Evolutionary conservation across 2,329 filamentous ascomycete genomes (phyloP).

Genomic region (Monosporascus sp.): DNA sequence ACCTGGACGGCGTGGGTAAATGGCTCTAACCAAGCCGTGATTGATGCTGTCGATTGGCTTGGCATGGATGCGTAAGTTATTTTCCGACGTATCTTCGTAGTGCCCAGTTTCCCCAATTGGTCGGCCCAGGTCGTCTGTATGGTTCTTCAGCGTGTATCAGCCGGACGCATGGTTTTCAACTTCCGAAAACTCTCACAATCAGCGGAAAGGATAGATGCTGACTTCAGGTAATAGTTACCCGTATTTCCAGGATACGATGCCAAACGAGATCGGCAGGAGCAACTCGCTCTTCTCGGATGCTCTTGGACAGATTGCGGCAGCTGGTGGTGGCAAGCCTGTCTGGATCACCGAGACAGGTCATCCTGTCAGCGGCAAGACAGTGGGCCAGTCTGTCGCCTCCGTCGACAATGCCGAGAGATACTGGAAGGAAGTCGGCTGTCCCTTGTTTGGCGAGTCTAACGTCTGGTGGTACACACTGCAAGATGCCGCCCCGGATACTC

Average conservation of each 20-base stretch:
- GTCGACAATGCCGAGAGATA: slow-evolving; percentile 67
- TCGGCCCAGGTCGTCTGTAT: no score
- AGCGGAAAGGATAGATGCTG: no score
- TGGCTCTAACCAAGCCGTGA: slow-evolving; percentile 62
- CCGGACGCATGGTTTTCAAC: no score
- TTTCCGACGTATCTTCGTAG: no score
- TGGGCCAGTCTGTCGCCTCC: slow-evolving; percentile 58
- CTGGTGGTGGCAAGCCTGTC: slow-evolving; percentile 61
- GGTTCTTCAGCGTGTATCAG: no score
- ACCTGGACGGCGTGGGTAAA: slow-evolving; percentile 82
- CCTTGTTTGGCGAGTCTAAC: slow-evolving; percentile 57
- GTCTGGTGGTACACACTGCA: slow-evolving; percentile 76
- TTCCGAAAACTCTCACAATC: no score
- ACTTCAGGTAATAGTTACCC: slow-evolving; percentile 46
- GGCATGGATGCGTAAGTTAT: slow-evolving; percentile 61
- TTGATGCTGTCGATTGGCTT: slow-evolving; percentile 68
- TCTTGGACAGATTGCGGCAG: slow-evolving; percentile 52
- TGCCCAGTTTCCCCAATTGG: no score
- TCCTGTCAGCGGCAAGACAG: slow-evolving; percentile 64
- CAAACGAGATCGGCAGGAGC: slow-evolving; percentile 60
- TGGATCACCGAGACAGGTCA: slow-evolving; percentile 90
- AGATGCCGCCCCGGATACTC: slow-evolving; percentile 54
- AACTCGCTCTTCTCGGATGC: slow-evolving; percentile 64
- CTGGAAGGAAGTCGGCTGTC: slow-evolving; percentile 76
- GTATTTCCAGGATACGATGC: slow-evolving; percentile 69